Base-by-base conservation (phyloP, 2,329 filamentous ascomycete species). In the Ophiostoma ulmi region DNA sequence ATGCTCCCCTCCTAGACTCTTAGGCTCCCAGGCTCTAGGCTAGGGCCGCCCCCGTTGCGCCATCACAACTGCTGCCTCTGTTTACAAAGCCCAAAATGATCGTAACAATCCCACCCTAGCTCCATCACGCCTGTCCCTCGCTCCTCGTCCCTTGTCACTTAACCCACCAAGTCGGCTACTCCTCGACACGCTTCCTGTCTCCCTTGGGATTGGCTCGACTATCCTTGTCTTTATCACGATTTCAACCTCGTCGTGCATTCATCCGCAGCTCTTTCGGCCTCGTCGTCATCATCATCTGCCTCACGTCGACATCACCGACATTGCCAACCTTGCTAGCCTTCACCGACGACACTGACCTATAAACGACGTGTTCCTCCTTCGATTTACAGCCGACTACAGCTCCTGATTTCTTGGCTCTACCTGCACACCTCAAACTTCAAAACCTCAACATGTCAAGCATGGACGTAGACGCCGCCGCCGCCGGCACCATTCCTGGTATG, bases 31-130 rank as follows among this genome's bases (percentile, higher is more conserved):
- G 3, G 14, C 41, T 48, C 41, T 20, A 48, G 44, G 52, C 52
- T n/a, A 22, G 52, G 8, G 52, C 52, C n/a, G 20, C 10, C 52
- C 22, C 52, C 13, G 52, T 58, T 58, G 52, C 70, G 70, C 70
- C 64, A 70, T 72, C 70, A 70, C 39, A 69, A 52, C 61, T 69
- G 70, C 64, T 72, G 70, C 70, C 70, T 70, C 63, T 44, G 31
- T 36, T 65, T 65, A 39, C 36, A 26, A 17, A n/a, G 65, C 8
- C 20, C 64, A 20, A 31, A 26, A 35, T 61, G 31, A 17, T 61
- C 13, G 22, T 6, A 61, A 5, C n/a, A 22, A 6, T 58, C n/a
- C 52, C 22, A 58, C 52, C 22, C 26, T 63, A 63, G 58, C 58
- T 63, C 22, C 58, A 35, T 63, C 58, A 22, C 52, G n/a, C 10